phyloP scores from a whole-genome alignment of 1,284 basidiomycete genomes.

The Ustilago lituana region DNA sequence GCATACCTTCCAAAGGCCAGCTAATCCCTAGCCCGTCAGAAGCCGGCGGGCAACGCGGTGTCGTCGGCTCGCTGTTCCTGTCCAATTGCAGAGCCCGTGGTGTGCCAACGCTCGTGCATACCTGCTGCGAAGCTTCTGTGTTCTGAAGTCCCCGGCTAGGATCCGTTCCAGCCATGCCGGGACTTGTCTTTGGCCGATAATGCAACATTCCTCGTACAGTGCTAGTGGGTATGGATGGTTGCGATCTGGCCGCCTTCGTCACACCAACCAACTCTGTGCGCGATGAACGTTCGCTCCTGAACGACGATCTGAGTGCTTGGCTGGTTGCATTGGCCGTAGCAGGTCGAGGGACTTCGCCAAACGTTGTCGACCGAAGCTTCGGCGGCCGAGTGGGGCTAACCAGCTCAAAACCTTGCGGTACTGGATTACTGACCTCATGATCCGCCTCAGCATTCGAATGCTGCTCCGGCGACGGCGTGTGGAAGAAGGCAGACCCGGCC shows the following conservation, averaged over 20 bases:
- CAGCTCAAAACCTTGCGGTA: constrained; percentile 35
- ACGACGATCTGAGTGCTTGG: neutral
- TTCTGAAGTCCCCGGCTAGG: neutral
- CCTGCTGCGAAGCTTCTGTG: neutral
- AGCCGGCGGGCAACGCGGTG: neutral
- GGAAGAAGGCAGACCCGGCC: constrained; percentile 13
- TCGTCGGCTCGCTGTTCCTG: no score
- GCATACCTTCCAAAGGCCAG: constrained; percentile 21
- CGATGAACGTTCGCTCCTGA: neutral
- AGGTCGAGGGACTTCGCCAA: constrained; percentile 12
- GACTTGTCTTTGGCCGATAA: neutral
- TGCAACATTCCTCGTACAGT: neutral
- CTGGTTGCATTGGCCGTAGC: constrained; percentile 23
- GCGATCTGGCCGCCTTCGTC: neutral
- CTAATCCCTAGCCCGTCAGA: constrained; percentile 10
- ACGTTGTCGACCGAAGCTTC: constrained; percentile 6
- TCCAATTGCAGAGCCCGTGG: no score
- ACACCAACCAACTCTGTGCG: neutral
- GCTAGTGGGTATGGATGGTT: constrained; percentile 14
- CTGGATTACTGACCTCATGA: neutral
- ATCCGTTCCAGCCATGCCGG: neutral
- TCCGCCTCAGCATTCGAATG: neutral
- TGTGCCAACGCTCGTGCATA: no score
- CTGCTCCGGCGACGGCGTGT: neutral
- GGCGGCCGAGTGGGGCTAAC: constrained; percentile 15